Conservation (phyloP, 1,139 yeast genomes). For the Taphrina deformans region DNA sequence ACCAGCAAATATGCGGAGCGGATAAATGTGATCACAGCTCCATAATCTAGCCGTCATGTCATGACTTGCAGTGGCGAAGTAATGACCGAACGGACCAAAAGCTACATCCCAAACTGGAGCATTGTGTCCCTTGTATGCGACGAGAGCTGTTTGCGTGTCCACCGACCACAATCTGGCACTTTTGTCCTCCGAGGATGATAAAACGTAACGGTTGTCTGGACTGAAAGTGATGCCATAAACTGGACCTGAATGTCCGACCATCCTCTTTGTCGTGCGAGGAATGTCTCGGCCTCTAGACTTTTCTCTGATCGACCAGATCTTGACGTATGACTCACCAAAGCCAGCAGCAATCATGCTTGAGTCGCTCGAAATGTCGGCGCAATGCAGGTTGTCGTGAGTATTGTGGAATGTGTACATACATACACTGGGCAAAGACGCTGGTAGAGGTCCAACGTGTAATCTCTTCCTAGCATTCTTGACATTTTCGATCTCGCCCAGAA, state of each 20-base stretch:
- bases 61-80: slow-evolving; percentile 95
- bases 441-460: slow-evolving; percentile 63
- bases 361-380: slow-evolving; percentile 82
- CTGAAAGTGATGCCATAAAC: slow-evolving; percentile 88
- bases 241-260: slow-evolving; percentile 92
- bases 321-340: slow-evolving; percentile 85
- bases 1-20: slow-evolving; percentile 93
- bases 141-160: slow-evolving; percentile 85
- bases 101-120: slow-evolving; percentile 98
- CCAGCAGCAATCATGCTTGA: slow-evolving; percentile 89
- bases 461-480: slow-evolving; percentile 81
- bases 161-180: slow-evolving; percentile 92
- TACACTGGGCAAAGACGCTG: slow-evolving; percentile 86
- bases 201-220: slow-evolving; percentile 79
- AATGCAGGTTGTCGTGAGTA: slow-evolving; percentile 75
- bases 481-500: slow-evolving; percentile 71
- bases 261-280: slow-evolving; percentile 51
- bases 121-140: slow-evolving; percentile 92
- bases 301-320: slow-evolving; percentile 86
- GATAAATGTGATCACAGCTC: slow-evolving; percentile 98
- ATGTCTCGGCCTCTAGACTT: slow-evolving; percentile 48
- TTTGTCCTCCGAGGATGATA: slow-evolving; percentile 87
- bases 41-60: slow-evolving; percentile 97
- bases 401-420: slow-evolving; percentile 99
- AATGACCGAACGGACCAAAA: slow-evolving; percentile 93